A percentile compares a stretch with the other conserved stretches of the same genome.
These are phyloP conservation scores for Maudiozyma bulderi DNA, from an alignment of 805 yeast genomes.

Conservation along the genomic window DNA sequence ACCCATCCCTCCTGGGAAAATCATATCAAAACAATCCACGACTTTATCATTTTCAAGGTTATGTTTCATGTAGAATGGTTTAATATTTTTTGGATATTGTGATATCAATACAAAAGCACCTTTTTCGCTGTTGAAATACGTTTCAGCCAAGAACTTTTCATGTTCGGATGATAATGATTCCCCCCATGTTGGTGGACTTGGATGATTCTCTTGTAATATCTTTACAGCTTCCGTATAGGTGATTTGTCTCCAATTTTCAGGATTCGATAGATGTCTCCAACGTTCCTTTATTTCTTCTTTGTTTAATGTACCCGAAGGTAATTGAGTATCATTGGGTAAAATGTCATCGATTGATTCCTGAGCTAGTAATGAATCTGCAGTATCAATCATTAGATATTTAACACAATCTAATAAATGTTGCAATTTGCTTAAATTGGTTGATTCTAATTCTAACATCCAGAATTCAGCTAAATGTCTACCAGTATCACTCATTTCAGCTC, in stretches of 20 bases:
- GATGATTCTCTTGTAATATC: slow-evolving; percentile 19
- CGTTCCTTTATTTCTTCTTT: slow-evolving; percentile 23
- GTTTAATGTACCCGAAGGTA: background rate
- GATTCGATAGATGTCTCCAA: slow-evolving; percentile 48
- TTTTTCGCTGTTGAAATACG: slow-evolving; percentile 33
- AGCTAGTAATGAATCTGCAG: background rate
- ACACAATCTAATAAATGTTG: slow-evolving; percentile 53
- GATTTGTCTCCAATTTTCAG: slow-evolving; percentile 52
- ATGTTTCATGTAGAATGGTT: slow-evolving; percentile 87
- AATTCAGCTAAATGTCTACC: slow-evolving; percentile 87
- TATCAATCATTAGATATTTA: slow-evolving; percentile 1
- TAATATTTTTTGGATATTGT: slow-evolving; percentile 67
- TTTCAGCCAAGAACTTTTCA: slow-evolving; percentile 82
- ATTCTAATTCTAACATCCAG: slow-evolving; percentile 96
- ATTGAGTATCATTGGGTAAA: background rate
- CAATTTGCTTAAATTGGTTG: slow-evolving; percentile 54
- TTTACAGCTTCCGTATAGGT: slow-evolving; percentile 70
- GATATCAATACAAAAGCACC: slow-evolving; percentile 76
- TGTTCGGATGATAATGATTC: slow-evolving; percentile 71
- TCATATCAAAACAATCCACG: slow-evolving; percentile 82
- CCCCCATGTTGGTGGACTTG: slow-evolving; percentile 45
- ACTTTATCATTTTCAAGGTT: slow-evolving; percentile 39
- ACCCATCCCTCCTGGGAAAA: slow-evolving; percentile 77
- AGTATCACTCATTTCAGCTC: slow-evolving; percentile 90
- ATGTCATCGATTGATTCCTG: background rate